phyloP scores from a whole-genome alignment of 768 basidiomycete genomes.

The Baorangia bicolor region DNA sequence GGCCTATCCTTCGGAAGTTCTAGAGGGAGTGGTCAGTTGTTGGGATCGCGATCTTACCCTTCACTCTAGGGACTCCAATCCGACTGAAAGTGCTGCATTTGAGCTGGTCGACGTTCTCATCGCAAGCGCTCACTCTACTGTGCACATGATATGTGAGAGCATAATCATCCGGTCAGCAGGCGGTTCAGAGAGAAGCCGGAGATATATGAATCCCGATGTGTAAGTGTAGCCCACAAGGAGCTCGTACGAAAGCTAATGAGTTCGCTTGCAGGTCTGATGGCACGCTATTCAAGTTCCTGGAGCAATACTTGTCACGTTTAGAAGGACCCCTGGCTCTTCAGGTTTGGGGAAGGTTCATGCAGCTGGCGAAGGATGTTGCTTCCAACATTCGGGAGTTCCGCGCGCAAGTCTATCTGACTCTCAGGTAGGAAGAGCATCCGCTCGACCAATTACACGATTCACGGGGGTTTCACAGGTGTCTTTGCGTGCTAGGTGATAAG shows the following conservation, averaged over 20 bases:
- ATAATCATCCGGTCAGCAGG: slow-evolving; percentile 60
- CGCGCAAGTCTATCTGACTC: slow-evolving; percentile 63
- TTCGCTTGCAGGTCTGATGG: slow-evolving; percentile 60
- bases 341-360: slow-evolving; percentile 81
- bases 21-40: slow-evolving; percentile 80
- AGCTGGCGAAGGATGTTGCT: slow-evolving; percentile 77
- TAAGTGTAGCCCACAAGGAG: slow-evolving; percentile 34
- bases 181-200: slow-evolving; percentile 57
- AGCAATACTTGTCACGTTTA: slow-evolving; percentile 76
- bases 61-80: slow-evolving; percentile 39
- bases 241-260: slow-evolving; percentile 1
- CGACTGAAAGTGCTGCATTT: slow-evolving; percentile 58
- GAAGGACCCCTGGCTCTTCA: slow-evolving; percentile 93
- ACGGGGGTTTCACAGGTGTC: slow-evolving; percentile 48
- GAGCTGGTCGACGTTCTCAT: slow-evolving; percentile 83
- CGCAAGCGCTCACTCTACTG: slow-evolving; percentile 80
- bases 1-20: slow-evolving; percentile 72
- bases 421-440: slow-evolving; percentile 54
- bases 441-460: slow-evolving; percentile 7
- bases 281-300: slow-evolving; percentile 81
- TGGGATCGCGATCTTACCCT: slow-evolving; percentile 66
- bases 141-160: slow-evolving; percentile 87
- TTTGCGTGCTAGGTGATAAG: slow-evolving; percentile 78
- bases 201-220: slow-evolving; percentile 66
- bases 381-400: slow-evolving; percentile 66